phyloP scores from a whole-genome alignment of 805 yeast genomes.

The Yueomyces sp. region DNA sequence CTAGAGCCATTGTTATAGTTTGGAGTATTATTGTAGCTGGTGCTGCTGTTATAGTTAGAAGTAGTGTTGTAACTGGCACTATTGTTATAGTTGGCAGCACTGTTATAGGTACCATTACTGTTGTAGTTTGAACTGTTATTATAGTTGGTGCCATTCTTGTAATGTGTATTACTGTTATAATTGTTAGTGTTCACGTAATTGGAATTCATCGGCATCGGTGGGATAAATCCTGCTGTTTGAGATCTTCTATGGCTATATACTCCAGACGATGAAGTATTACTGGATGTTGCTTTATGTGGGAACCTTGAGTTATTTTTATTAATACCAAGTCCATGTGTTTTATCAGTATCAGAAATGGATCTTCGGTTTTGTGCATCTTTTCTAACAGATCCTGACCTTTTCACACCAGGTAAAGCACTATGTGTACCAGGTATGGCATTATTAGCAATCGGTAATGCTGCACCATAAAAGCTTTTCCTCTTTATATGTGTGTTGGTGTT shows the following conservation, averaged over 20 bases:
- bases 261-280: too few relatives aligned
- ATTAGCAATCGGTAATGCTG: constrained; percentile 1
- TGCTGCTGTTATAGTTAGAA: too few relatives aligned
- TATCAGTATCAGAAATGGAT: neutral
- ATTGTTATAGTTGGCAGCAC: too few relatives aligned
- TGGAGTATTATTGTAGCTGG: too few relatives aligned
- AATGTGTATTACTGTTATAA: too few relatives aligned
- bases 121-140: neutral
- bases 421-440: constrained; percentile 2
- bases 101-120: neutral
- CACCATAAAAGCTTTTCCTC: constrained; percentile 17
- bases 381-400: constrained; percentile 6
- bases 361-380: constrained; percentile 1
- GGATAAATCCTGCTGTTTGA: constrained; percentile 1
- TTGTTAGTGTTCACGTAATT: too few relatives aligned
- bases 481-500: constrained; percentile 5
- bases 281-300: neutral
- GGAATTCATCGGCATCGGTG: neutral
- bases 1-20: neutral
- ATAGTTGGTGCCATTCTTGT: constrained; percentile 1
- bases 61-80: too few relatives aligned
- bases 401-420: constrained; percentile 12
- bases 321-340: neutral
- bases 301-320: neutral
- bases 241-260: neutral